Base-by-base conservation (phyloP, 768 basidiomycete species). In the Russula ochroleuca region DNA sequence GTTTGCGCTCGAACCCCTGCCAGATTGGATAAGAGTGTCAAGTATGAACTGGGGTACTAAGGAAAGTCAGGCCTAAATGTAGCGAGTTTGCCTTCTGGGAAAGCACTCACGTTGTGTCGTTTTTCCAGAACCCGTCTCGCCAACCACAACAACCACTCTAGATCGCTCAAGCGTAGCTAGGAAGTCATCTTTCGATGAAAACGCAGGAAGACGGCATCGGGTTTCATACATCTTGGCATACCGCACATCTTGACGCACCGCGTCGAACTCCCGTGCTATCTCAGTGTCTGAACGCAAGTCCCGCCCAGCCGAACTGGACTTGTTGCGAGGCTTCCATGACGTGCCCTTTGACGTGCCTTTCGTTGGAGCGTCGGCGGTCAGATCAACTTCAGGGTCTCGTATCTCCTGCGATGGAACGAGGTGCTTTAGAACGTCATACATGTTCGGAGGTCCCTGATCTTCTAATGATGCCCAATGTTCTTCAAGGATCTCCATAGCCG, bases 81-180 rank as follows among this genome's bases (percentile, higher is more conserved):
- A 21, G 19, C 5, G 19, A 25, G 10, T 60, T 35, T 41, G 15
- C 35, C 35, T 2, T 50, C 48, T 52, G 43, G 37, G 63, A 38
- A 40, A 23, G 56, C 51, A 65, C 80, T 63, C 69, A 92, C 90
- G 70, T 70, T 94, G 92, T 0, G 92, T 94, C 2, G 92, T 94
- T 74, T 98, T 98, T 31, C 94, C 94, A 56, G 88, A 92, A 54
- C 94, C 91, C 56, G 92, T 94, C 75, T 96, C 94, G 49, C 95
- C 95, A 5, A 95, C 89, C 0, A 97, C 87, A 0, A 98, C 82
- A 1, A 94, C 81, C 3, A 88, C 90, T 53, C 86, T 78, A 68
- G 83, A 84, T 11, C 71, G 74, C 41, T 82, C 77, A 10, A 97
- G 75, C 23, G 79, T 70, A 15, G 76, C 60, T 52, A 94, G 74